Base-by-base conservation (phyloP, 2,329 filamentous ascomycete species). In the Ceratocystis eucalypticola region DNA sequence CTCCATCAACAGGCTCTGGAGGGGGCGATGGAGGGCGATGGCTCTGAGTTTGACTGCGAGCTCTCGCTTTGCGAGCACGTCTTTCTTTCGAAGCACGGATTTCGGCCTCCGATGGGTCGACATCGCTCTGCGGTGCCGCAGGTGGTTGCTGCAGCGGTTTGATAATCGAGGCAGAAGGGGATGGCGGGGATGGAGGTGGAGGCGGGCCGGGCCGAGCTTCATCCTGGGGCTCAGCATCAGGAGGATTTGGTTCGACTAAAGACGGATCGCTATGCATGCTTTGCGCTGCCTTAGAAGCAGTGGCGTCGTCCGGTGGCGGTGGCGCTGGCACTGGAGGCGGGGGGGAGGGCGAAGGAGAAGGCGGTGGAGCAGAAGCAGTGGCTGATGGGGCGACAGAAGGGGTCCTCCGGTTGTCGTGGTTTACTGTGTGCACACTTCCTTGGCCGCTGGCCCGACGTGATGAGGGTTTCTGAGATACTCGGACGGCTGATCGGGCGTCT, bases 401-500 rank as follows among this genome's bases (percentile, higher is more conserved):
- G 5, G 15, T 15, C 2, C 22, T 33, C 17, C 17, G 53, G 28
- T 33, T 30, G 53, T 59, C 28, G 53, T 59, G 53, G 7, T 63
- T 48, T 48, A 28, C 61, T 17, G 64, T 61, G 25, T 62, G 55
- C 5, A 62, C 28, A 45, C 62, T 67, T 5, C 50, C 66, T 25
- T 45, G 62, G 33, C 22, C 55, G 28, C 66, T 67, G 12, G 50
- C 41, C 12, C 61, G 64, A 46, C 61, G 64, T 20, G 66, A 65
- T 17, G 66, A 64, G 4, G 62, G 57, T 12, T 65, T 30, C n/a
- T 65, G 55, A 17, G 64, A 25, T 5, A 62, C 44, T 4, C 44
- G 62, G 4, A 68, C 64, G 5, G 61, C 45, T 5, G 67, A 68
- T 3, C 67, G 67, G 25, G 67, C 67, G n/a, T 68, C 67, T 30